Base-by-base conservation (phyloP, 1,284 basidiomycete species). In the Exobasidium cylindrosporum region DNA sequence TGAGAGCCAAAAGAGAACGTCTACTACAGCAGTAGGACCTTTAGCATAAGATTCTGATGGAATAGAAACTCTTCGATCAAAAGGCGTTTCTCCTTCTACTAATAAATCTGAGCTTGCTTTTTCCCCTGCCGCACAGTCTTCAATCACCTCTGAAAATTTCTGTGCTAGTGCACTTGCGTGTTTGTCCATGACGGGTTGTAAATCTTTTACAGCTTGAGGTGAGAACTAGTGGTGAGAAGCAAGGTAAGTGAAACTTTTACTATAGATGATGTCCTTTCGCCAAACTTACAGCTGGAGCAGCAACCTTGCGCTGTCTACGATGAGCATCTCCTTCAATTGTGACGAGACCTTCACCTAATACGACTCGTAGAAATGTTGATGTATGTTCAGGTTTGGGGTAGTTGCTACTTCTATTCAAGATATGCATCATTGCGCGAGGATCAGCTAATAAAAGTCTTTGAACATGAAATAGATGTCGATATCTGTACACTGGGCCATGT, bases 271-370 rank as follows among this genome's bases (percentile, higher is more conserved):
- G n/a, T n/a, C n/a, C n/a, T n/a, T n/a, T n/a, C n/a, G n/a, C n/a
- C n/a, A n/a, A n/a, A n/a, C n/a, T n/a, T n/a, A n/a, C n/a, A n/a
- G 64, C 57, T 13, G 64, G 64, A 28, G 58, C 30, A 40, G 64
- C 49, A 47, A 66, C 40, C 40, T 61, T 61, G 43, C 62, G 57
- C 45, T 66, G 65, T 23, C 50, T 21, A 40, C 60, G 58, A 60
- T 66, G 65, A 13, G 29, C 52, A 28, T 66, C 49, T 30, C 58
- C 58, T 32, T 59, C 58, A 14, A 46, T 35, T 28, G 58, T 59
- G 5, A 59, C 24, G 28, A 59, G 40, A 6, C 58, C 58, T n/a
- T 59, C 49, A 14, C 58, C 58, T 26, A 58, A 30, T 21, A 58
- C 10, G 24, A n/a, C 47, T 7, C 45, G n/a, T 11, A 58, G 29